phyloP scores from a whole-genome alignment of 768 basidiomycete species.

The Phanerodontia chrysosporium region DNA sequence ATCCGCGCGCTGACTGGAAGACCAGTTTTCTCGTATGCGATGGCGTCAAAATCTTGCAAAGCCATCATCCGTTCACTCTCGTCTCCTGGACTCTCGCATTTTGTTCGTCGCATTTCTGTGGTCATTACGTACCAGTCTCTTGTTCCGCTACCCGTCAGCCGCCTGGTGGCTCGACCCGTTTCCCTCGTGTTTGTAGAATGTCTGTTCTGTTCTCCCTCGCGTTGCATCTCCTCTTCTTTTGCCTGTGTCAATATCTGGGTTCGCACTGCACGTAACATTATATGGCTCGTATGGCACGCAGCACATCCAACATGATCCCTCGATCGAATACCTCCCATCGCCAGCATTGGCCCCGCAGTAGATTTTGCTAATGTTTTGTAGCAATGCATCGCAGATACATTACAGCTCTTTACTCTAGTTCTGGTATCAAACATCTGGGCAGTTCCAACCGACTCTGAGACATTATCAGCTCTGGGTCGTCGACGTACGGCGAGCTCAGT shows the following conservation, averaged over 20 bases:
- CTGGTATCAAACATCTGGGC: too few relatives aligned
- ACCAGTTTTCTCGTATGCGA: not conserved
- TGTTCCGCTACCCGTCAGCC: not conserved
- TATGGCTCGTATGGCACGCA: not conserved
- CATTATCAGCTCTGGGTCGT: too few relatives aligned
- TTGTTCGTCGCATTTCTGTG: not conserved
- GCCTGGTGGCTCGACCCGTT: not conserved
- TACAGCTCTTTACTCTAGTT: not conserved
- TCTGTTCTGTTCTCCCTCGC: not conserved
- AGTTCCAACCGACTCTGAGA: too few relatives aligned
- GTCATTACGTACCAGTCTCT: not conserved
- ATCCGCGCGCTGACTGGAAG: not conserved
- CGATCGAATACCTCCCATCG: not conserved
- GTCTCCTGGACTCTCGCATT: not conserved
- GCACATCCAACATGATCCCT: not conserved
- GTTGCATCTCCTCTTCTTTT: not conserved
- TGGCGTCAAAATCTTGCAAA: not conserved
- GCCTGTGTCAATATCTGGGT: conserved; percentile 4
- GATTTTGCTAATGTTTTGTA: not conserved
- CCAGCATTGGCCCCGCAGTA: not conserved
- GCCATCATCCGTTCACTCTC: not conserved
- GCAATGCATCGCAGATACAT: not conserved
- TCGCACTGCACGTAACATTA: not conserved
- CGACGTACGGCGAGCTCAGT: too few relatives aligned
- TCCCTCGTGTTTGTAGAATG: not conserved